These are phyloP conservation scores for Scenedesmus sp. DNA, from an alignment of 163 green algal species.

Conservation along the genomic window DNA sequence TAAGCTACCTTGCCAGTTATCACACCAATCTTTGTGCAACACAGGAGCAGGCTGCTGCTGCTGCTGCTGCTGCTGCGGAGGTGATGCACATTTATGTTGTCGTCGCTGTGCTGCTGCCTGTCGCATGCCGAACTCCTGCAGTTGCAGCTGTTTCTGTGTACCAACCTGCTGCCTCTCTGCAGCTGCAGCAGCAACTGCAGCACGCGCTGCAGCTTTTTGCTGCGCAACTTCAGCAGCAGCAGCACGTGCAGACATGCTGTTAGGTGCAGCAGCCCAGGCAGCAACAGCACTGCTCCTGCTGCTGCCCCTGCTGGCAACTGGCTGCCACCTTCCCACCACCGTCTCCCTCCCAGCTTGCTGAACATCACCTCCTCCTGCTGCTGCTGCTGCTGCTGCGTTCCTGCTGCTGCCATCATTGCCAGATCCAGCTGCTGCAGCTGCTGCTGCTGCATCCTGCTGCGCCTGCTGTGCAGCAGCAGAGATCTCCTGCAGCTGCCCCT, in stretches of 20 bases:
- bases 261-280: background rate
- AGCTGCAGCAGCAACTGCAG: slow-evolving; percentile 24
- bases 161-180: background rate
- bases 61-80: background rate
- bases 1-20: background rate
- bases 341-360: background rate
- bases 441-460: background rate
- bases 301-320: background rate
- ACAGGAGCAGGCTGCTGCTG: background rate
- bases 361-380: background rate
- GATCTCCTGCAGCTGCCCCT: slow-evolving; percentile 31
- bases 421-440: slow-evolving; percentile 10
- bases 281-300: background rate
- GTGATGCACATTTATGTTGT: background rate
- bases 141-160: background rate
- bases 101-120: background rate
- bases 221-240: background rate
- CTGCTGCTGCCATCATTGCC: background rate
- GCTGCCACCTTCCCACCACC: background rate
- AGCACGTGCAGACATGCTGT: background rate
- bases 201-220: background rate
- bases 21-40: background rate
- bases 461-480: slow-evolving; percentile 23
- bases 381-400: background rate
- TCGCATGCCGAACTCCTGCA: background rate